Base-by-base conservation (phyloP, 257 asterid species). In the Solanum virginianum region DNA sequence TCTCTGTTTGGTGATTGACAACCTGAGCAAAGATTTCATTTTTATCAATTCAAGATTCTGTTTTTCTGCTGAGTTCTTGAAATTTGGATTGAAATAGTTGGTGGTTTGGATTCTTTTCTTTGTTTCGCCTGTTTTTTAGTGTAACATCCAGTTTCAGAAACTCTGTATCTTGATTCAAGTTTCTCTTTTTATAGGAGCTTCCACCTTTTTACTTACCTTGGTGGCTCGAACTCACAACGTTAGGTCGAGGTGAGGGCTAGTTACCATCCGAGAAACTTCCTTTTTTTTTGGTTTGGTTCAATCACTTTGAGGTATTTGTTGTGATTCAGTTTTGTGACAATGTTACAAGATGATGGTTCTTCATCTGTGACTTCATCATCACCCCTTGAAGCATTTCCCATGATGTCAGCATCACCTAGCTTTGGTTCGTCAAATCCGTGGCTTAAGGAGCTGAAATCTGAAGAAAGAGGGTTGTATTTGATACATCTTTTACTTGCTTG, bases 331-430 rank as follows among this genome's bases (percentile, higher is more conserved):
- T 81, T 49, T 54, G 82, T 85, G 66, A 84, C 81, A 83, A 95
- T 94, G 99, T 88, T 93, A 90, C 98, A 93, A 90, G 99, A 94
- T 84, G 99, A 96, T 74, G 97, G 98, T 87, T 94, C 98, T 71
- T 92, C 97, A 45, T 93, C 98, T 82, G 94, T 94, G 39, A 93
- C 94, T 17, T 82, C 85, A 60, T 94, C 97, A 60, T 92, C 97
- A 24, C 96, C 97, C 0, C 84, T 92, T 47, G 97, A 91, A 91
- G 81, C 83, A 86, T 90, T 91, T 84, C 98, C 97, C 53, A 81
- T 86, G 90, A 87, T 87, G 91, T 89, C 95, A 3, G 70, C 86
- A 10, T 89, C 97, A 15, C 97, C 96, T 29, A 84, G 90, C 41
- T 84, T 89, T 57, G 87, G 90, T 90, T 92, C 97, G 18, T 95